Base-by-base conservation (phyloP, 2,329 filamentous ascomycete species). In the Aureobasidium mangrovei region DNA sequence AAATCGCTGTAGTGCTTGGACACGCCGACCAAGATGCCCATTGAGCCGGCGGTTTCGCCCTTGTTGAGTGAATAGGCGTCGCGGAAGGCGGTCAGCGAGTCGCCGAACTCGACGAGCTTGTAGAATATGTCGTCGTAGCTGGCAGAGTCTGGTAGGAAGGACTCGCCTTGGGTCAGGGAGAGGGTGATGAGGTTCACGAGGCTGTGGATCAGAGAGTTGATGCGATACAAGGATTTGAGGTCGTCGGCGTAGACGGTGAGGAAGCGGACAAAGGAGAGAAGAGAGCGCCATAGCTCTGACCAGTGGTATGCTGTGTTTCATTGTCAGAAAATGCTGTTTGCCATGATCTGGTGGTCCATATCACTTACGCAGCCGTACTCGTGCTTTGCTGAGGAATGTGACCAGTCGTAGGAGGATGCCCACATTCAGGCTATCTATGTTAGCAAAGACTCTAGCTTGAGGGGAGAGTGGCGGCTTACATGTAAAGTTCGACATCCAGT, bases 81-180 rank as follows among this genome's bases (percentile, higher is more conserved):
- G 39, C 88, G 82, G 72, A 97, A 95, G 65, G 88, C 89, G 32
- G 78, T 74, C 26, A 97, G 78, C 9, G 88, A 79, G 46, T 95
- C 88, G 8, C 91, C 89, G 2, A 85, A 87, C 70, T 98, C 93
- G 28, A 97, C 90, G 2, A 97, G 80, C 72, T 98, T 98, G 80
- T 98, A 98, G 72, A 98, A 97, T 0, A 98, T 77, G 65, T 98
- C 93, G 63, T 98, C 93, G 69, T 97, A 97, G 1, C 88, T 84
- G 18, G 86, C 81, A 0, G 90, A 84, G 31, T 87, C 88, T 0
- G 91, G 93, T 6, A 98, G 77, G 70, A 98, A 97, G 2, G 86
- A 84, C 67, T 97, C 93, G 5, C 93, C 93, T 2, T 83, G 82
- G 1, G 88, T 93, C 6, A 98, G 77, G 2, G 88, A 87, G 38